A percentile compares a stretch with the other conserved stretches of the same genome.
These are phyloP conservation scores for peach (Prunus persica) DNA, from an alignment of 306 rosid genomes.

Conservation along the genomic window DNA sequence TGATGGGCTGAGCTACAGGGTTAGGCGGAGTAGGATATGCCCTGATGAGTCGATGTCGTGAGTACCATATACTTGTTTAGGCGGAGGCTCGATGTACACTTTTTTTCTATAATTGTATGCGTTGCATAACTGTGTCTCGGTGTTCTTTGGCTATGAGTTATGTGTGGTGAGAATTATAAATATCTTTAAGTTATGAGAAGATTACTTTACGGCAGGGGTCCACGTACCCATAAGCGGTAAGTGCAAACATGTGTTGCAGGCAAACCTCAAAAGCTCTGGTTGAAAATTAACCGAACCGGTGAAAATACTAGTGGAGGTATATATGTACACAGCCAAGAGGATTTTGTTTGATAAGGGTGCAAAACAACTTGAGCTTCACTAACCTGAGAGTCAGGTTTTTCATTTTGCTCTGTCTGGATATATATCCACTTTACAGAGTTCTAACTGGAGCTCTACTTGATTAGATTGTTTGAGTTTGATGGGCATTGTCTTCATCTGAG, in stretches of 20 bases:
- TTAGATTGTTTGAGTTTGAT: not conserved
- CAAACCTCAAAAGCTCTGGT: not conserved
- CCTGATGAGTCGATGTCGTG: not conserved
- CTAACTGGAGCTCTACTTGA: not conserved
- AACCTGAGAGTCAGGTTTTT: not conserved
- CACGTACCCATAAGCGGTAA: not conserved
- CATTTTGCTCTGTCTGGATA: not conserved
- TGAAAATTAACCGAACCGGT: not conserved
- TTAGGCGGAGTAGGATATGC: not conserved
- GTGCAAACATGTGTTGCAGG: not conserved
- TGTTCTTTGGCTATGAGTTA: not conserved
- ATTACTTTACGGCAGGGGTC: not conserved
- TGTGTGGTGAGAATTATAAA: not conserved
- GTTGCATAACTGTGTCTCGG: not conserved
- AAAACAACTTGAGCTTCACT: not conserved
- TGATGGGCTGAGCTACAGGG: not conserved
- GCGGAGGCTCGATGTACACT: not conserved
- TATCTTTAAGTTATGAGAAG: too few species aligned
- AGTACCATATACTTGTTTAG: not conserved
- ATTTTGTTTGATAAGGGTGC: not conserved
- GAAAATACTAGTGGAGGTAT: not conserved
- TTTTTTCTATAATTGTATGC: not conserved
- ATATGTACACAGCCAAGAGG: not conserved
- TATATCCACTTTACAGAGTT: not conserved
- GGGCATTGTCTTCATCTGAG: not conserved